These are phyloP conservation scores for Neckera pumila DNA, from an alignment of 225 moss, liverwort and hornwort genomes.

Conservation along the genomic window DNA sequence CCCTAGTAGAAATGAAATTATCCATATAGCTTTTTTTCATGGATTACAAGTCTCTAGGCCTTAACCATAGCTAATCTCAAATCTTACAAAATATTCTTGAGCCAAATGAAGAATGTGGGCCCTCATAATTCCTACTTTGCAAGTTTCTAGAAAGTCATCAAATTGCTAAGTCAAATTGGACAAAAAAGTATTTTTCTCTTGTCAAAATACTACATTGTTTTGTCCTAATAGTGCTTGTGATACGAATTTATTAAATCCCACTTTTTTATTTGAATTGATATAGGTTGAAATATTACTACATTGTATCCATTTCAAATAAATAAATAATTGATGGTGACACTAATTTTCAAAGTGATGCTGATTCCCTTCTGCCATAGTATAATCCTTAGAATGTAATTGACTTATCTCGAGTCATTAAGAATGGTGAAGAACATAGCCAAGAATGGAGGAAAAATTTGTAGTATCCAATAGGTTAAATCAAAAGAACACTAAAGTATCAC, in stretches of 20 bases:
- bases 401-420: not conserved
- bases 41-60: not conserved
- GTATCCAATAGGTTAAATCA: not conserved
- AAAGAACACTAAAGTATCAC: not conserved
- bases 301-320: no score
- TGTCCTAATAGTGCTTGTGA: not conserved
- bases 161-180: not conserved
- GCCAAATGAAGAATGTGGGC: not conserved
- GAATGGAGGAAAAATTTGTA: not conserved
- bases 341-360: not conserved
- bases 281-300: not conserved
- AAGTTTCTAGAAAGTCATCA: not conserved
- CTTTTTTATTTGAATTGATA: not conserved
- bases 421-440: not conserved
- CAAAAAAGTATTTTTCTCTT: not conserved
- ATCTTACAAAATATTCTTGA: not conserved
- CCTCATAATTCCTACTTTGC: not conserved
- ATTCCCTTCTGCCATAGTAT: not conserved
- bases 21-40: no score
- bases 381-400: not conserved
- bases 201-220: not conserved
- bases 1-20: not conserved
- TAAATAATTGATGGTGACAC: not conserved
- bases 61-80: not conserved
- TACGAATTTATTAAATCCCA: not conserved